phyloP scores from a whole-genome alignment of 495 filamentous ascomycete species.

The Sabuloglossum arenarium region DNA sequence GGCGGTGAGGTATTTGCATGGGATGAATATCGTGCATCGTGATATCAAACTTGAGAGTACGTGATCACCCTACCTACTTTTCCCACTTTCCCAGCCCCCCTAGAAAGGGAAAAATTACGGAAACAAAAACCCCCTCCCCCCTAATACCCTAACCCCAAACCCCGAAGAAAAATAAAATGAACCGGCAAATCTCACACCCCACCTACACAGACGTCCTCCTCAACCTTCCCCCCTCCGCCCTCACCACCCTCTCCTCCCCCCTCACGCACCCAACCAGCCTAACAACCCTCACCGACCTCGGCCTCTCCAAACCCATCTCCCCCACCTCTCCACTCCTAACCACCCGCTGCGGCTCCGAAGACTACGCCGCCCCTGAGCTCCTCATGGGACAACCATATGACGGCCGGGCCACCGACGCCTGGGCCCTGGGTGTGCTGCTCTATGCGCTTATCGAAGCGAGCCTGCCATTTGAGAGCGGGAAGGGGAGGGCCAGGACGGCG shows the following conservation, averaged over 20 bases:
- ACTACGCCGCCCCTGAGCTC: slow-evolving; percentile 92
- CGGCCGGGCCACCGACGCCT: slow-evolving; percentile 78
- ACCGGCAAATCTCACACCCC: not conserved
- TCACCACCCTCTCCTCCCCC: slow-evolving; percentile 33
- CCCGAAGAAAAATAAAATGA: not conserved
- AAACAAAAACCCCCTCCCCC: too few relatives aligned
- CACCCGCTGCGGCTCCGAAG: slow-evolving; percentile 84
- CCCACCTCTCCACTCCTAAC: slow-evolving; percentile 52
- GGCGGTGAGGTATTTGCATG: slow-evolving; percentile 72
- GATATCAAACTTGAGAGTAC: slow-evolving; percentile 97
- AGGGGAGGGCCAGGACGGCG: slow-evolving; percentile 55
- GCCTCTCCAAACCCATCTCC: slow-evolving; percentile 65
- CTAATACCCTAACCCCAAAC: too few relatives aligned
- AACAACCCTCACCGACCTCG: slow-evolving; percentile 77
- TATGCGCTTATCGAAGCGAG: slow-evolving; percentile 87
- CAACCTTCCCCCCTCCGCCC: slow-evolving; percentile 34
- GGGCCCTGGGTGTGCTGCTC: slow-evolving; percentile 82
- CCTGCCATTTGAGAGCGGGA: slow-evolving; percentile 69
- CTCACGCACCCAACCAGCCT: slow-evolving; percentile 55
- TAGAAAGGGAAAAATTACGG: too few relatives aligned
- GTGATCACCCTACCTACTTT: slow-evolving; percentile 15
- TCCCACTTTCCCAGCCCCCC: too few relatives aligned
- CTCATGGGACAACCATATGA: slow-evolving; percentile 91
- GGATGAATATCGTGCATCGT: slow-evolving; percentile 70
- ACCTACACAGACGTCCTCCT: slow-evolving; percentile 60